Conservation (phyloP, 345 rosid genomes). For the Pistacia integerrima region DNA sequence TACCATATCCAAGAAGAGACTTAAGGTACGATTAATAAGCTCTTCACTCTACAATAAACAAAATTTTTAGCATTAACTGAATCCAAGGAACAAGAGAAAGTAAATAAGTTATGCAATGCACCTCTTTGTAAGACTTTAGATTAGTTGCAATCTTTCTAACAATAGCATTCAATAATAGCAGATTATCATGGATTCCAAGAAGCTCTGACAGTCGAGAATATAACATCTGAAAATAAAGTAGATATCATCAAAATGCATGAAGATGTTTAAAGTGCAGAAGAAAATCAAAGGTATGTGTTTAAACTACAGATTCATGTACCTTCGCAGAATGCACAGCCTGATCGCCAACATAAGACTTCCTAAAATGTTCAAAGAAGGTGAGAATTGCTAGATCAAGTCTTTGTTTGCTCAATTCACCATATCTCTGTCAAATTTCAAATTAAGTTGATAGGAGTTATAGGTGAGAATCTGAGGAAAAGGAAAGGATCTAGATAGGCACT, state of each 20-base stretch:
- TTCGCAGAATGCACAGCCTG: conserved; percentile 98
- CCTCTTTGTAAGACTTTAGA: conserved; percentile 90
- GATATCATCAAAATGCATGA: conserved; percentile 32
- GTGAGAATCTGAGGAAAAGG: not conserved
- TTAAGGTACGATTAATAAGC: conserved; percentile 90
- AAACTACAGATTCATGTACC: conserved; percentile 45
- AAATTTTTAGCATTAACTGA: conserved; percentile 12
- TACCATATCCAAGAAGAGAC: conserved; percentile 90
- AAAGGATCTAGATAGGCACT: not conserved
- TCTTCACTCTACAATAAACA: conserved; percentile 66
- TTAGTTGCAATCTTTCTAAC: conserved; percentile 93
- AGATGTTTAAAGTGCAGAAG: not conserved
- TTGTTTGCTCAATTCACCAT: conserved; percentile 76
- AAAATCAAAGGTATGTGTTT: not conserved
- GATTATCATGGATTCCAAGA: conserved; percentile 93
- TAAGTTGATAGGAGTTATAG: not conserved
- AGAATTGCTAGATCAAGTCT: conserved; percentile 99
- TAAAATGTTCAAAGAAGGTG: conserved; percentile 93
- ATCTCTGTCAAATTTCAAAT: not conserved
- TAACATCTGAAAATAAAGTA: conserved; percentile 76
- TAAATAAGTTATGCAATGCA: conserved; percentile 27
- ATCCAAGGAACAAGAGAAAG: conserved; percentile 10
- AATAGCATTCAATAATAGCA: conserved; percentile 82
- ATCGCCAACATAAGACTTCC: conserved; percentile 97
- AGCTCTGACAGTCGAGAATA: conserved; percentile 90